These are phyloP conservation scores for Dactylellina parvicollis DNA, from an alignment of 2,329 filamentous ascomycete species.

Conservation along the genomic window DNA sequence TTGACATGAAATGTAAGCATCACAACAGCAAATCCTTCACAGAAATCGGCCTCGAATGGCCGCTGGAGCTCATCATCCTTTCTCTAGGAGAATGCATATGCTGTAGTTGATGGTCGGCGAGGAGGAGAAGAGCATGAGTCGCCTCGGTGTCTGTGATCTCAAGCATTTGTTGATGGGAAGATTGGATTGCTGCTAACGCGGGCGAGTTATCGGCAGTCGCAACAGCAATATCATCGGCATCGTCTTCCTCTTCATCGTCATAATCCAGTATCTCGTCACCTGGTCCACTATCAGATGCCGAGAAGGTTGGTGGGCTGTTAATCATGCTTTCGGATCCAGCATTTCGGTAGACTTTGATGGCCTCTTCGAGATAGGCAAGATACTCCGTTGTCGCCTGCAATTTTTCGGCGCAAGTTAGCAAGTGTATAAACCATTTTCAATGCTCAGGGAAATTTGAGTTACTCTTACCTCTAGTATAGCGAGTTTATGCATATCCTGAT, in stretches of 20 bases:
- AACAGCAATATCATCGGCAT: constrained; percentile 26
- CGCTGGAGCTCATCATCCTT: constrained; percentile 33
- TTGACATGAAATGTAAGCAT: neutral
- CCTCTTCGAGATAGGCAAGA: constrained; percentile 86
- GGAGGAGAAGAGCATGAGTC: constrained; percentile 56
- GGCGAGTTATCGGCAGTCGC: constrained; percentile 34
- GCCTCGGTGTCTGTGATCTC: constrained; percentile 57
- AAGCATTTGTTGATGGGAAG: constrained; percentile 24
- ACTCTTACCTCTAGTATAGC: constrained; percentile 84
- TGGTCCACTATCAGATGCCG: constrained; percentile 40
- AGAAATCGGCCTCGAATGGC: constrained; percentile 47
- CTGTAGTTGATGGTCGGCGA: constrained; percentile 55
- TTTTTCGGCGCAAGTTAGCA: constrained; percentile 13
- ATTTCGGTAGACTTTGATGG: constrained; percentile 52
- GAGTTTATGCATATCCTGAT: constrained; percentile 95
- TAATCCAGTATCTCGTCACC: constrained; percentile 38
- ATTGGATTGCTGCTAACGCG: constrained; percentile 33
- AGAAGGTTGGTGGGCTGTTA: constrained; percentile 46
- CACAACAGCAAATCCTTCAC: constrained; percentile 51
- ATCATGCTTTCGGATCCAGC: constrained; percentile 42
- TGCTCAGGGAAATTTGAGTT: constrained; percentile 34
- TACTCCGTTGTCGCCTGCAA: constrained; percentile 92
- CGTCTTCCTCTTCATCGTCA: constrained; percentile 47
- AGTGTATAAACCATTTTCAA: constrained; percentile 1
- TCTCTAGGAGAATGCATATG: constrained; percentile 35